Percentiles rank a stretch among this genome's conserved stretches.
Evolutionary conservation across 306 rosid genomes (phyloP).

Genomic region (Ormosia emarginata): DNA sequence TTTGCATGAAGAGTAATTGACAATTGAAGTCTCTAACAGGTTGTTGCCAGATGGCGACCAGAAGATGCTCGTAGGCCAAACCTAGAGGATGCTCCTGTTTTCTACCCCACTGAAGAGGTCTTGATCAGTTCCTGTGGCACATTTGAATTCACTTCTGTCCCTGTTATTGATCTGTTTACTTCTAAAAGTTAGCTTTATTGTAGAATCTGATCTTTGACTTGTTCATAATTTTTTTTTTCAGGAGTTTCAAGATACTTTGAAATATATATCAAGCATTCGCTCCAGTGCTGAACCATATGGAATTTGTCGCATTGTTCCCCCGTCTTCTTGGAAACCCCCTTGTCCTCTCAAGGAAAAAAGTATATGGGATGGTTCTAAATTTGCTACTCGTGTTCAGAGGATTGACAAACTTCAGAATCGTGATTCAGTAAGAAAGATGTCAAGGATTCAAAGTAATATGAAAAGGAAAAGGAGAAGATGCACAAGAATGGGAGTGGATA

Average conservation of each 20-base stretch:
- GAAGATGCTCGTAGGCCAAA: conserved; percentile 67
- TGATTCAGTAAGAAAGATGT: conserved; percentile 58
- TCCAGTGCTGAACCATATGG: conserved; percentile 81
- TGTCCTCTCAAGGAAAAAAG: conserved; percentile 76
- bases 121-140: conserved; percentile 30
- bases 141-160: conserved; percentile 12
- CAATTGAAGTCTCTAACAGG: conserved; percentile 50
- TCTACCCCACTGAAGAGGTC: conserved; percentile 94
- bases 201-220: conserved; percentile 30
- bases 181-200: conserved; percentile 10
- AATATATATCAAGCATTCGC: conserved; percentile 83
- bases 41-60: conserved; percentile 89
- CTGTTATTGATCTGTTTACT: conserved; percentile 19
- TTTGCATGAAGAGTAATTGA: conserved; percentile 30
- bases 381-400: conserved; percentile 93
- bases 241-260: conserved; percentile 93
- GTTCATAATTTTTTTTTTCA: conserved; percentile 31
- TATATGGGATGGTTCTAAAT: conserved; percentile 77
- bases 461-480: conserved; percentile 87
- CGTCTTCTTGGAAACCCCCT: conserved; percentile 93
- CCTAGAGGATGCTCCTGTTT: conserved; percentile 84
- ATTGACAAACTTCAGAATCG: conserved; percentile 96
- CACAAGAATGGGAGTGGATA: conserved; percentile 68
- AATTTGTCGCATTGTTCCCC: conserved; percentile 97
- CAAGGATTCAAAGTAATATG: conserved; percentile 49